These are phyloP conservation scores for Aegilops sharonensis DNA, from an alignment of 176 grass and related monocot species.

Conservation along the genomic window DNA sequence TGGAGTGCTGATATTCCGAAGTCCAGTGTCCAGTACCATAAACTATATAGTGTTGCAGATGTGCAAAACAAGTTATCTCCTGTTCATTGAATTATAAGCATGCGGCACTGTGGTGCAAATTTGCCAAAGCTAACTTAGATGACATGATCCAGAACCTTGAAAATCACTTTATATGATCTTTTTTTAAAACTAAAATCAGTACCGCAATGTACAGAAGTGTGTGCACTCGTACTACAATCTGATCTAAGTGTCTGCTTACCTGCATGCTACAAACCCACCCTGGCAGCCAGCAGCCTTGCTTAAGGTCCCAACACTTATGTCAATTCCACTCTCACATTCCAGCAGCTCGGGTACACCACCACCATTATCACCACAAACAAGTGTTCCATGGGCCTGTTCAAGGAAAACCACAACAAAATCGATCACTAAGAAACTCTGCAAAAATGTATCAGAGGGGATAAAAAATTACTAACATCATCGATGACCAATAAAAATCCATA, in stretches of 20 bases:
- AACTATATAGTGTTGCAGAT: neutral
- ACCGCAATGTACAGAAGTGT: neutral
- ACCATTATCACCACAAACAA: conserved; percentile 89
- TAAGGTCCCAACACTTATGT: conserved; percentile 83
- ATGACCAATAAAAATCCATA: conserved; percentile 88
- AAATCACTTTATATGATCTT: conserved; percentile 1
- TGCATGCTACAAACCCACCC: conserved; percentile 90
- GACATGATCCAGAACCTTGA: neutral
- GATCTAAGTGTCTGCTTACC: conserved; percentile 37
- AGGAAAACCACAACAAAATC: conserved; percentile 17
- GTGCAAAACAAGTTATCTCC: neutral
- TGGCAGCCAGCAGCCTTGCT: conserved; percentile 87
- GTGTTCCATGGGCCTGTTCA: conserved; percentile 83
- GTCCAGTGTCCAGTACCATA: neutral
- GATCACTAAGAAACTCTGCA: neutral
- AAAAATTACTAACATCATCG: conserved; percentile 72
- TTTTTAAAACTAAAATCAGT: conserved; percentile 1
- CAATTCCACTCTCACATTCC: conserved; percentile 75
- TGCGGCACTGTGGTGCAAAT: neutral
- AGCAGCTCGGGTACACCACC: conserved; percentile 67
- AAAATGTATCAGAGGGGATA: conserved; percentile 14
- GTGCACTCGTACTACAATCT: neutral
- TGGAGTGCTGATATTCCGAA: neutral
- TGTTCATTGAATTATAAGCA: conserved; percentile 2
- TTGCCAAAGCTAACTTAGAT: neutral